Base-by-base conservation (phyloP, 345 rosid genomes). In the Trapa incisa region DNA sequence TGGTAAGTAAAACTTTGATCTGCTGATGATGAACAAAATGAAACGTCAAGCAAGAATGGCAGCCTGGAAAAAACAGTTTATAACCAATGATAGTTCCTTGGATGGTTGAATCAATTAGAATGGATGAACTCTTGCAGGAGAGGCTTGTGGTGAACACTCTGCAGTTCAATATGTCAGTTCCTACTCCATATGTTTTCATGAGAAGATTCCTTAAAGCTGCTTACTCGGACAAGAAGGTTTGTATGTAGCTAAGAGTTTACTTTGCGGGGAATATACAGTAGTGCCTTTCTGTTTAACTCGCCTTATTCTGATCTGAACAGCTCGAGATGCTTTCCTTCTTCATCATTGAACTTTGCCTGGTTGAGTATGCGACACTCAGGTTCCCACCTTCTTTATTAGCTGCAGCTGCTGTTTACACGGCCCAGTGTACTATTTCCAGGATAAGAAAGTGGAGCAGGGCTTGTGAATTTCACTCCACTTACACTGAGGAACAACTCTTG, bases 171-270 rank as follows among this genome's bases (percentile, higher is more conserved):
- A 68, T 94, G 68, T 91, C 90, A 52, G 65, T 87, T 36, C 96
- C 99, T 47, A 91, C 99, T 68, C 89, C 97, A 1, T 94, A 85
- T 75, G 96, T 91, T 76, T 94, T 94, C 67, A 85, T 94, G 96
- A 89, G 81, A 66, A 77, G 99, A 76, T 94, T 86, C 82, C 91
- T 91, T 38, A 94, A 91, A 80, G 93, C 91, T 65, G 89, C 96
- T 37, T 80, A 86, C 73, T 85, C 96, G 42, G 87, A 91, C 76
- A 89, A 80, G 80, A 91, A 94, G 95, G 97, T 91, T 64, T 16
- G 70, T 22, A 22, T 22, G 29, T 22, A 22, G 29, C 29, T 22
- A 22, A 22, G 29, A 22, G 29, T 0, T 22, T 22, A 22, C 29
- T 22, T 22, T 22, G 29, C 29, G 29, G 29, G 29, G 29, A 22